Evolutionary conservation across 2,329 filamentous ascomycete species (phyloP).

Genomic region (Alternaria infectoria): DNA sequence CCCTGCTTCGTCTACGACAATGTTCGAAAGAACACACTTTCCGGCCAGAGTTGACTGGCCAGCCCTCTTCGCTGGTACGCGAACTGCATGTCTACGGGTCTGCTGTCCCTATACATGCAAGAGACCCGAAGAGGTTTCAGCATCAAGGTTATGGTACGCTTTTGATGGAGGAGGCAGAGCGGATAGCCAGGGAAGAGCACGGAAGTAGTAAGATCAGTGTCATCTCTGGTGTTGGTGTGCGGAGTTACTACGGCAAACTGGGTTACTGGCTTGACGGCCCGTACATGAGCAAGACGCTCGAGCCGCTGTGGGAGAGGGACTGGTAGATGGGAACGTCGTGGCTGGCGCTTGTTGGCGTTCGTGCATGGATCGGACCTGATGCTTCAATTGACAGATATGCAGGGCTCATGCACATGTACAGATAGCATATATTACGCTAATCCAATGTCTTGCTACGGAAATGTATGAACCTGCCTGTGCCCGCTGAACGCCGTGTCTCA

Average conservation of each 20-base stretch:
- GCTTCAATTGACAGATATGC: not conserved
- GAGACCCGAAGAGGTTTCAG: conserved; percentile 96
- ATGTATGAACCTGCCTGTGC: conserved; percentile 3
- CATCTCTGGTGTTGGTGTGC: conserved; percentile 95
- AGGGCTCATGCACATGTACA: conserved; percentile 1
- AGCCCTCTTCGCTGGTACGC: conserved; percentile 89
- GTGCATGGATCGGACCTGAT: not conserved
- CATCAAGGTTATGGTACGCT: conserved; percentile 97
- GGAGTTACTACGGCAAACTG: conserved; percentile 92
- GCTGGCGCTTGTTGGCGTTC: conserved; percentile 7
- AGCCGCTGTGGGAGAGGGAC: conserved; percentile 43
- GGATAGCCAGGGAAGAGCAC: conserved; percentile 93
- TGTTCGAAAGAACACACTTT: conserved; percentile 93
- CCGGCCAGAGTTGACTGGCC: conserved; percentile 81
- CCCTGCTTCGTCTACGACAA: conserved; percentile 84
- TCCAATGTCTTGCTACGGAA: conserved; percentile 9
- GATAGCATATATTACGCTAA: conserved; percentile 7
- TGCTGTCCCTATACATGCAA: conserved; percentile 94
- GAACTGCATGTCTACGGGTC: conserved; percentile 97
- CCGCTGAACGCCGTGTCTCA: conserved; percentile 28
- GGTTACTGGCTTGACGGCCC: conserved; percentile 94
- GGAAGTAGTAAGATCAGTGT: conserved; percentile 93
- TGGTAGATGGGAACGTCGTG: conserved; percentile 17
- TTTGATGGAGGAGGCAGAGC: conserved; percentile 96
- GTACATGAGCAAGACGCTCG: conserved; percentile 60